Conservation (phyloP, 202 grass and related monocot genomes). For the Musa balbisiana region DNA sequence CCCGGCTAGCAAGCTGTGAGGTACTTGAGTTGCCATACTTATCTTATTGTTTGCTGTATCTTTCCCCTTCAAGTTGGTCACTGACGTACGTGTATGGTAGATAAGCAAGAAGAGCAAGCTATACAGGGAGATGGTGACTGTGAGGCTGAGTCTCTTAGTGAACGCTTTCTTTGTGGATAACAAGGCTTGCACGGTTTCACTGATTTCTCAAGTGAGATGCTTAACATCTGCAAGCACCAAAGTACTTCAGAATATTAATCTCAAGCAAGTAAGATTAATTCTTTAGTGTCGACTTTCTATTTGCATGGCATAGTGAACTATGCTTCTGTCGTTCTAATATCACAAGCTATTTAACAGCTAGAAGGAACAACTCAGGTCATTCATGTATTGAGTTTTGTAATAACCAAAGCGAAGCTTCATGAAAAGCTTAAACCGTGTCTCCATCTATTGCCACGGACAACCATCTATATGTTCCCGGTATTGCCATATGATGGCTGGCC, state of each 20-base stretch:
- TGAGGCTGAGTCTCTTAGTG: constrained; percentile 46
- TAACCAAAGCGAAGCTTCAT: no score
- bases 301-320: background rate
- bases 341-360: no score
- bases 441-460: no score
- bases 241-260: constrained; percentile 37
- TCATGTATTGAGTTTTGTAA: no score
- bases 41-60: background rate
- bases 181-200: constrained; percentile 32
- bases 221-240: constrained; percentile 37
- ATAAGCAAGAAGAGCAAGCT: constrained; percentile 32
- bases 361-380: no score
- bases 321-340: background rate
- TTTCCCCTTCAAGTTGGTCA: no score
- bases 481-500: no score
- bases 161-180: constrained; percentile 26
- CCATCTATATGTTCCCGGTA: no score
- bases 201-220: constrained; percentile 41
- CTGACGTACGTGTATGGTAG: background rate
- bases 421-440: no score
- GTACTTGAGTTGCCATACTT: background rate
- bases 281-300: background rate
- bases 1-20: constrained; percentile 41
- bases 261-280: constrained; percentile 35
- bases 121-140: constrained; percentile 44